Base-by-base conservation (phyloP, 2,329 filamentous ascomycete genomes). In the Coniochaeta sp. region DNA sequence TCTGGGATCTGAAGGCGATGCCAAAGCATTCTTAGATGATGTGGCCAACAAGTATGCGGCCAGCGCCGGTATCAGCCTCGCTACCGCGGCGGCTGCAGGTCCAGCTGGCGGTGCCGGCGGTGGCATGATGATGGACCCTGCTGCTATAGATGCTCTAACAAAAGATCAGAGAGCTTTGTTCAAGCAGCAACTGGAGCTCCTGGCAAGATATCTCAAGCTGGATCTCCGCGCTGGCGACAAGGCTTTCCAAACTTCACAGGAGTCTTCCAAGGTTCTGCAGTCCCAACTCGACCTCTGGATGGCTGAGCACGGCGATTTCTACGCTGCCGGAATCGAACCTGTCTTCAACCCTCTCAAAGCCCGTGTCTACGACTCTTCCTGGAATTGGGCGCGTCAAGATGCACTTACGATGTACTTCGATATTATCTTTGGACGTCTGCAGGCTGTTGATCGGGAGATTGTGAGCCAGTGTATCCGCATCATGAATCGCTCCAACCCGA, bases 111-210 rank as follows among this genome's bases (percentile, higher is more conserved):
- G 83, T 63, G 85, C 81, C 61, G 84, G 81, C 60, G 89, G 85
- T 65, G 93, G 93, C 72, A 98, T 99, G 95, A 96, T 99, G 91
- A 98, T 99, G 93, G 95, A 99, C 70, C 95, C 95, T 9, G 95
- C 93, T 43, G 95, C 95, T 59, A 89, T 99, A 65, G 95, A 99
- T 73, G 95, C 95, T 16, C 82, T 99, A 59, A 99, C 95, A 70
- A 98, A 98, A 75, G 95, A 98, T 71, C 95, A 99, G 76, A 87
- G 89, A 64, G 89, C 91, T 28, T 82, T 99, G 1, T 98, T 98
- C 87, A 98, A 98, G 83, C 93, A 99, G 73, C 95, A 99, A 74
- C 84, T 99, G 28, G 95, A 99, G 79, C 82, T 97, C 22, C 90
- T 96, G 67, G 95, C 95, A 6, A 86, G 93, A 68, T 99, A 99